Conservation (phyloP, 306 rosid genomes). For the barrel medic (Medicago truncatula) region MtrunA17r5.0-ANR NC_053043.1:18416001-18416500, state of each 20-base stretch:
- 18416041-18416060: slow-evolving; percentile 94
- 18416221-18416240: not conserved
- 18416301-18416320: slow-evolving; percentile 1
- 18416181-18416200: not conserved
- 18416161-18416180: slow-evolving; percentile 7
- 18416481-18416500: slow-evolving; percentile 79
- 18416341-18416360: slow-evolving; percentile 14
- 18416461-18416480: slow-evolving; percentile 51
- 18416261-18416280: slow-evolving; percentile 12
- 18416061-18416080: slow-evolving; percentile 49
- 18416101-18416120: slow-evolving; percentile 6
- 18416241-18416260: not conserved
- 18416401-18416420: slow-evolving; percentile 53
- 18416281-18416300: not conserved
- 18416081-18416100: slow-evolving; percentile 29
- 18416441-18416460: slow-evolving; percentile 83
- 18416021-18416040: slow-evolving; percentile 95
- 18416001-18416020: slow-evolving; percentile 82
- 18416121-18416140: slow-evolving; percentile 19
- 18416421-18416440: slow-evolving; percentile 80
- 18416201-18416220: not conserved
- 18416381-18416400: slow-evolving; percentile 22
- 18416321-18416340: not conserved
- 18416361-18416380: slow-evolving; percentile 24
- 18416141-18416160: slow-evolving; percentile 5